Evolutionary conservation across 2,329 filamentous ascomycete genomes (phyloP).

Genomic region (Alternaria angustiovoidea): DNA sequence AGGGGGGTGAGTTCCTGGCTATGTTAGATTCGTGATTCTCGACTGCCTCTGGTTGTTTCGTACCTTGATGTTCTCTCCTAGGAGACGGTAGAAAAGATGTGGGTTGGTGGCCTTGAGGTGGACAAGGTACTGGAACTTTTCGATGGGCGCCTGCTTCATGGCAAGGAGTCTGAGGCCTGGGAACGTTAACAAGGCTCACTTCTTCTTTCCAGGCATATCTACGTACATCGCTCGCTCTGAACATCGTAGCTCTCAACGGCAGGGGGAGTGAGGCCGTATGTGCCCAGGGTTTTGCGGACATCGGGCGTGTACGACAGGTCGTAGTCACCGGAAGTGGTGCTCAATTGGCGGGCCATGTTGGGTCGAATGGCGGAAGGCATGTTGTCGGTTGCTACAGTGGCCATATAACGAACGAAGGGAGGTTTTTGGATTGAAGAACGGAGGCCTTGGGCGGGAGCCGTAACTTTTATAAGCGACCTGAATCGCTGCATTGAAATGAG

Average conservation of each 20-base stretch:
- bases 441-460: conserved; percentile 32
- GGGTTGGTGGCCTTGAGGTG: conserved; percentile 77
- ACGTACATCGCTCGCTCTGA: conserved; percentile 60
- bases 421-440: conserved; percentile 27
- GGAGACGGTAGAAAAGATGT: conserved; percentile 81
- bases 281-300: conserved; percentile 60
- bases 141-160: conserved; percentile 72
- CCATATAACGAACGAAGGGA: conserved; percentile 38
- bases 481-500: conserved; percentile 48
- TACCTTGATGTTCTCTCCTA: conserved; percentile 75
- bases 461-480: conserved; percentile 46
- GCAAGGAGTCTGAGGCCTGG: conserved; percentile 77
- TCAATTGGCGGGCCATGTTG: conserved; percentile 48
- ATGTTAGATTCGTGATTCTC: not conserved
- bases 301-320: conserved; percentile 59
- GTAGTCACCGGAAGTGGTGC: conserved; percentile 57
- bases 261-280: conserved; percentile 62
- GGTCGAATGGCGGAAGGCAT: conserved; percentile 50
- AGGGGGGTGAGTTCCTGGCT: conserved; percentile 77
- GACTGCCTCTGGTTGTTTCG: not conserved
- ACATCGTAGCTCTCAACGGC: conserved; percentile 59
- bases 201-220: not conserved
- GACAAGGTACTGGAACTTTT: conserved; percentile 86
- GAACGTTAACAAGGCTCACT: conserved; percentile 51
- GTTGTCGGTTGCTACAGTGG: conserved; percentile 43